Conservation (phyloP, 1,284 basidiomycete species). For the Cutaneotrichosporon cavernicola region DNA sequence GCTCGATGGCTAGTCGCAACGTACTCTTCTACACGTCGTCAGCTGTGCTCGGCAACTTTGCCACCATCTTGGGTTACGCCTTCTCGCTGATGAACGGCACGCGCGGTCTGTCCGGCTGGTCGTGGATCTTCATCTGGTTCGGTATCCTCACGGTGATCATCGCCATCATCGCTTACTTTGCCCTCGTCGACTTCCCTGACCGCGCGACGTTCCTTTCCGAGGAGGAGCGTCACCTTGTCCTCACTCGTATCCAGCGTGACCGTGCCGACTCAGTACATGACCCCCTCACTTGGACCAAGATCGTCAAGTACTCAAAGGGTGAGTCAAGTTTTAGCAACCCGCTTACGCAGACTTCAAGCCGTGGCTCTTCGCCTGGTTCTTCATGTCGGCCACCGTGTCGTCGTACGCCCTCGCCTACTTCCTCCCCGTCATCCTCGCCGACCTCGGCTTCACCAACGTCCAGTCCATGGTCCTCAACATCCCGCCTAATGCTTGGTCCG, state of each 20-base stretch:
- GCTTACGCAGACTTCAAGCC: conserved; percentile 47
- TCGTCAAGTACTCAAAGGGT: conserved; percentile 22
- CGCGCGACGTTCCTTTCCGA: conserved; percentile 54
- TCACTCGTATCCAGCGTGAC: conserved; percentile 54
- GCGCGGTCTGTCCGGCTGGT: conserved; percentile 15
- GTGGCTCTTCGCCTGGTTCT: conserved; percentile 54
- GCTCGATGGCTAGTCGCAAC: conserved; percentile 48
- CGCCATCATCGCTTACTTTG: conserved; percentile 25
- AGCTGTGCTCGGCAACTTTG: conserved; percentile 21
- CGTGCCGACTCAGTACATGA: conserved; percentile 54
- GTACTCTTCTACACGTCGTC: conserved; percentile 13
- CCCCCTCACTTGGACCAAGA: conserved; percentile 52
- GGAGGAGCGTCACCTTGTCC: conserved; percentile 50
- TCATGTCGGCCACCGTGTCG: conserved; percentile 36
- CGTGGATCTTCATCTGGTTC: conserved; percentile 12
- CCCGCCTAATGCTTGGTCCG: conserved; percentile 51
- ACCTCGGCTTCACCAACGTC: conserved; percentile 47
- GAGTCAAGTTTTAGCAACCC: too few relatives aligned
- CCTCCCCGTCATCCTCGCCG: conserved; percentile 52
- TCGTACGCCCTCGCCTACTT: conserved; percentile 45
- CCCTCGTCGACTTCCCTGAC: conserved; percentile 55
- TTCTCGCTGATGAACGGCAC: conserved; percentile 15
- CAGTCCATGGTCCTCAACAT: conserved; percentile 48
- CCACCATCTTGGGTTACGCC: conserved; percentile 12
- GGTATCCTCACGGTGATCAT: conserved; percentile 12